phyloP scores from a whole-genome alignment of 75 land plant species.

The Cupressus sempervirens region DNA sequence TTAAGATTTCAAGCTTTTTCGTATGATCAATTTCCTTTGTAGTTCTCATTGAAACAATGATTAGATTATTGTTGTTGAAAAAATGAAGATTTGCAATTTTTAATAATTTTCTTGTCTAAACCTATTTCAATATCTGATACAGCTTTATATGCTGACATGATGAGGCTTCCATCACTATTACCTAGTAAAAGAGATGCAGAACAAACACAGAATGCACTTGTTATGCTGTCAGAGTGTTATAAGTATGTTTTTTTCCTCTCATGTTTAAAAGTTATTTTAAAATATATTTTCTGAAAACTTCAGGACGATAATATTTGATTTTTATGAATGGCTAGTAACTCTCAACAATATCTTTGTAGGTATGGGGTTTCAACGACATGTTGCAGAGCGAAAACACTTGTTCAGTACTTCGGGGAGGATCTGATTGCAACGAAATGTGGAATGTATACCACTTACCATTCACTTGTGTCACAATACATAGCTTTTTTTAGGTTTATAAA shows the following conservation, averaged over 20 bases:
- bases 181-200: constrained; percentile 68
- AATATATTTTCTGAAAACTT: not conserved
- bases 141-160: constrained; percentile 64
- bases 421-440: constrained; percentile 42
- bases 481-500: too few species aligned
- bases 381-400: constrained; percentile 66
- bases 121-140: constrained; percentile 14
- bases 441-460: constrained; percentile 33
- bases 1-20: not conserved
- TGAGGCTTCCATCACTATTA: constrained; percentile 58
- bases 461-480: not conserved
- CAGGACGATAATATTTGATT: not conserved
- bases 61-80: not conserved
- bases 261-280: not conserved
- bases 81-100: not conserved
- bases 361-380: constrained; percentile 63
- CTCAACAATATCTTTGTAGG: constrained; percentile 30
- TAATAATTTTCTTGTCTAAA: not conserved
- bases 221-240: constrained; percentile 69
- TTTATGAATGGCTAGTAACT: not conserved
- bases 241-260: constrained; percentile 30
- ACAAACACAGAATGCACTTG: constrained; percentile 56
- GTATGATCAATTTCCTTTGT: not conserved
- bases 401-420: constrained; percentile 77
- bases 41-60: not conserved